A percentile compares a stretch with the other conserved stretches of the same genome.
Evolutionary conservation across 352 stramenopile species (phyloP).

Genomic region (Globisporangium nunn): DNA sequence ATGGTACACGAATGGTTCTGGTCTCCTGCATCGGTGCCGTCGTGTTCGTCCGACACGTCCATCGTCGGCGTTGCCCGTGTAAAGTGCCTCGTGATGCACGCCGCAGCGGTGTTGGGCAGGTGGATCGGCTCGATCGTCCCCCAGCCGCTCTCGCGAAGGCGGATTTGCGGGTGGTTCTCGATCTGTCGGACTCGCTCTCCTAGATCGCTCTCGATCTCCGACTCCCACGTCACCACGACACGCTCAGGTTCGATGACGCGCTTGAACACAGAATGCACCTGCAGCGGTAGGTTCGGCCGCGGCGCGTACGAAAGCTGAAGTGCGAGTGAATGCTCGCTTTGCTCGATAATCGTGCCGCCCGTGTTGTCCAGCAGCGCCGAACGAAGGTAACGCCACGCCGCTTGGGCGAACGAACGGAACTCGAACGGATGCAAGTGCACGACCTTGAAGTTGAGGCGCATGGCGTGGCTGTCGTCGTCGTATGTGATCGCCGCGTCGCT

Average conservation of each 20-base stretch:
- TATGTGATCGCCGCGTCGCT: background rate
- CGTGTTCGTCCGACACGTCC: background rate
- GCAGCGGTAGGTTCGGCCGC: background rate
- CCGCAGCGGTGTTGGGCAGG: constrained; percentile 1
- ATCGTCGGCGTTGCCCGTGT: constrained; percentile 1
- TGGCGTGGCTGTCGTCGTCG: background rate
- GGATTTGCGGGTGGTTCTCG: background rate
- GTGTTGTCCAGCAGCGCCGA: background rate
- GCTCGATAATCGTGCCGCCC: background rate
- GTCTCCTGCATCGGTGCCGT: background rate
- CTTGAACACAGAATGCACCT: background rate
- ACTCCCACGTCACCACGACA: constrained; percentile 3
- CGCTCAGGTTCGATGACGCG: background rate
- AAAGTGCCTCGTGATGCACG: constrained; percentile 3
- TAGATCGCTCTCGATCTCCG: background rate
- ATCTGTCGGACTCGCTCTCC: background rate
- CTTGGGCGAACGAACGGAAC: background rate
- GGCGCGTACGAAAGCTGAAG: background rate
- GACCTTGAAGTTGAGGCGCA: constrained; percentile 3
- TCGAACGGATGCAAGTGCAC: constrained; percentile 8
- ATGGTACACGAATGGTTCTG: background rate
- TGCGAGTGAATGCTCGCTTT: background rate
- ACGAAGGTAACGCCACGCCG: background rate
- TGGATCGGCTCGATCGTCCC: background rate
- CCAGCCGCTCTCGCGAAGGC: background rate